phyloP scores from a whole-genome alignment of 257 asterid genomes.

The Rauvolfia tetraphylla region DNA sequence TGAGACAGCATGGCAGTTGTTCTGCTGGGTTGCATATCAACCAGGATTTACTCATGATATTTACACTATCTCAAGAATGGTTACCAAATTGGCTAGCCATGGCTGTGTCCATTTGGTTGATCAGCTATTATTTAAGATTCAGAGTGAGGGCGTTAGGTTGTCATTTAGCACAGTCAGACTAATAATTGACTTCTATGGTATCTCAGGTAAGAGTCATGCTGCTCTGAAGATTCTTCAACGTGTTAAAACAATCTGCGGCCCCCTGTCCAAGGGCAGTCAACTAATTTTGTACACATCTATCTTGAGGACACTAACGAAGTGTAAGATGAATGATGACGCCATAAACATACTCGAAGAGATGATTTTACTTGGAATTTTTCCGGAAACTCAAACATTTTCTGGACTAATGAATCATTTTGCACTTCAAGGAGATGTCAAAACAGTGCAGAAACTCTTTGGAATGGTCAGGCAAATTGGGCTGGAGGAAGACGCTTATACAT shows the following conservation, averaged over 20 bases:
- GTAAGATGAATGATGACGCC: slow-evolving; percentile 60
- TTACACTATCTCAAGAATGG: slow-evolving; percentile 78
- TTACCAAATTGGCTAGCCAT: slow-evolving; percentile 64
- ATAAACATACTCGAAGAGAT: slow-evolving; percentile 73
- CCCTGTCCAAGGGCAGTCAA: slow-evolving; percentile 44
- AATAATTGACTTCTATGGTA: slow-evolving; percentile 72
- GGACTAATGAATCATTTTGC: slow-evolving; percentile 93
- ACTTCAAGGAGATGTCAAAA: slow-evolving; percentile 68
- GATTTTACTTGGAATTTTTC: slow-evolving; percentile 56
- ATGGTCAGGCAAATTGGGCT: slow-evolving; percentile 72
- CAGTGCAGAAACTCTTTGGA: slow-evolving; percentile 74
- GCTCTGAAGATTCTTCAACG: slow-evolving; percentile 57
- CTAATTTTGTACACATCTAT: slow-evolving; percentile 67
- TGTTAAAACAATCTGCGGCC: slow-evolving; percentile 51
- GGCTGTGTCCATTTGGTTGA: slow-evolving; percentile 68
- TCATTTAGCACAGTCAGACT: slow-evolving; percentile 75
- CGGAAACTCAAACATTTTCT: slow-evolving; percentile 72
- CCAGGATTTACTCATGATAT: slow-evolving; percentile 76
- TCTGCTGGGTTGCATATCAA: slow-evolving; percentile 82
- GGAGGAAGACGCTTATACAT: slow-evolving; percentile 85
- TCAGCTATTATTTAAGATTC: slow-evolving; percentile 57
- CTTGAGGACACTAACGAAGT: slow-evolving; percentile 71
- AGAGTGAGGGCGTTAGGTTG: slow-evolving; percentile 54
- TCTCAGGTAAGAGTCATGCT: slow-evolving; percentile 62
- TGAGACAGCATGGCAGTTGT: slow-evolving; percentile 80